phyloP scores from a whole-genome alignment of 257 asterid species.

The Solanum paucissectum region DNA sequence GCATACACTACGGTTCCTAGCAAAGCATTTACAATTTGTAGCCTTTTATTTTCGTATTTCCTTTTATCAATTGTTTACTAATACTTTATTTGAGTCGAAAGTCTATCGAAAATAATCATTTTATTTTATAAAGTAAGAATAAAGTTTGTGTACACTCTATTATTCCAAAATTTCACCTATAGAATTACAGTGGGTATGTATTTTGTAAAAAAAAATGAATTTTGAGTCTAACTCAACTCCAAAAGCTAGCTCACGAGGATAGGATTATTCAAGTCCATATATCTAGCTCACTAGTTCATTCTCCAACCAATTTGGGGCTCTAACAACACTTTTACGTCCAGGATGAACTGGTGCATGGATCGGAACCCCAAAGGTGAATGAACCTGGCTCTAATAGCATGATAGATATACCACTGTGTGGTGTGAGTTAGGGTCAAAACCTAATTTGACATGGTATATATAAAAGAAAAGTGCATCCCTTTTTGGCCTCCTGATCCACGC shows the following conservation, averaged over 20 bases:
- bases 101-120: background rate
- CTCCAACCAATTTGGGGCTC: background rate
- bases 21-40: background rate
- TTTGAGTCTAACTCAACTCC: background rate
- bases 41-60: background rate
- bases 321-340: too few relatives aligned
- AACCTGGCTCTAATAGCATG: background rate
- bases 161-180: too few relatives aligned
- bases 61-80: background rate
- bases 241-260: too few relatives aligned
- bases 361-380: background rate
- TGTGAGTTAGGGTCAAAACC: background rate
- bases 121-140: background rate
- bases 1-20: background rate
- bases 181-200: background rate
- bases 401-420: background rate
- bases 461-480: background rate
- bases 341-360: too few relatives aligned
- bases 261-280: too few relatives aligned
- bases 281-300: background rate
- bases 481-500: background rate
- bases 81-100: background rate
- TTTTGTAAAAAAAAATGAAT: too few relatives aligned
- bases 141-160: background rate
- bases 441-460: background rate